Evolutionary conservation across 352 stramenopile genomes (phyloP), one percentile per base, ranked within the genome.

Genomic region (Phytophthora capsici): DNA sequence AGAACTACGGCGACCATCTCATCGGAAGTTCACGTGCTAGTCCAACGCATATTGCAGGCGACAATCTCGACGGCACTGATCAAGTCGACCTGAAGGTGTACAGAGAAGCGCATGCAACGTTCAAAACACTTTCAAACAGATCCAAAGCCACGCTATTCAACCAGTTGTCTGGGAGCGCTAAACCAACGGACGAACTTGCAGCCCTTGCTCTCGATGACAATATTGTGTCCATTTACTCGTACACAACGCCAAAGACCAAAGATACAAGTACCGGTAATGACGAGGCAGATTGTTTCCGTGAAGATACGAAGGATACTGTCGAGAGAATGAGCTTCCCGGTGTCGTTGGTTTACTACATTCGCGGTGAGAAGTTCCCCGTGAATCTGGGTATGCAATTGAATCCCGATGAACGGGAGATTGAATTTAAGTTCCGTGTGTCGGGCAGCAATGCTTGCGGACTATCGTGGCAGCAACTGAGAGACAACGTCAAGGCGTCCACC

Each of bases 301-400:
- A 82, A 26, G 19, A 75, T 1, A 53, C 66, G 0, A 59, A 62
- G 23, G 61, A 59, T 9, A 44, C 71, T 1, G 36, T 90, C 8
- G 66, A 73, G 4, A 71, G 78, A 12, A 82, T 90, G 66, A 90
- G 82, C 40, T 90, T 93, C 36, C 84, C 85, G 0, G 66, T 90
- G 5, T 91, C 85, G 23, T 48, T 95, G 23, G 57, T 90, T 26
- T 89, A 93, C 49, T 95, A 93, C 58, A 81, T 95, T 59, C 77
- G 75, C 19, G 87, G 90, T 12, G 71, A 84, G 20, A 77, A 77
- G 14, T 95, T 92, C 56, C 85, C 85, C n/a, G 74, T 94, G 7
- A 76, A 88, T n/a, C 64, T 95, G 55, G 78, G 80, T 16, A 66
- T 78, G 38, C 63, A 56, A 14, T 54, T 53, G n/a, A 50, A 62